Evolutionary conservation across 164 flowering plant species (phyloP).

Genomic region (Umbellularia californica): DNA sequence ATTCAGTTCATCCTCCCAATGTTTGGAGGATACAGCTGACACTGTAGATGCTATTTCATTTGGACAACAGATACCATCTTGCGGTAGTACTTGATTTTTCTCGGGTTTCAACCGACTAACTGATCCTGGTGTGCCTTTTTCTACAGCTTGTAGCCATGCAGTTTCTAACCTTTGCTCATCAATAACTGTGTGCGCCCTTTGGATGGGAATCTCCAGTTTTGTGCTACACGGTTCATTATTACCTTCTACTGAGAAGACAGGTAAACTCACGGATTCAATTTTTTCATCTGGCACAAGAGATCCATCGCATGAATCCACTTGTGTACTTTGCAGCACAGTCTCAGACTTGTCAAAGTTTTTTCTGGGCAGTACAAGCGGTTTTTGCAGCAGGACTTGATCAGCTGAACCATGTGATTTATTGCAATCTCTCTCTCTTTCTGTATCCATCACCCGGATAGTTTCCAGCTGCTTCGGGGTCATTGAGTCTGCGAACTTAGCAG

Average conservation of each 20-base stretch:
- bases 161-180: constrained; percentile 84
- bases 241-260: constrained; percentile 24
- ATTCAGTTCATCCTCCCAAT: constrained; percentile 60
- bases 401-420: constrained; percentile 13
- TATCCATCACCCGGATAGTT: constrained; percentile 10
- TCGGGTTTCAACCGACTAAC: constrained; percentile 62
- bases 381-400: constrained; percentile 18
- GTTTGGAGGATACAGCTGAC: constrained; percentile 38
- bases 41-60: constrained; percentile 30
- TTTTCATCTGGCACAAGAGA: constrained; percentile 20
- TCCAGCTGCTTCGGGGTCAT: constrained; percentile 23
- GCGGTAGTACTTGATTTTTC: constrained; percentile 87
- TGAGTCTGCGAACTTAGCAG: constrained; percentile 18
- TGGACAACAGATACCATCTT: constrained; percentile 45
- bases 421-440: constrained; percentile 20
- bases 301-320: constrained; percentile 16
- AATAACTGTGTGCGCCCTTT: constrained; percentile 69
- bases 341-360: constrained; percentile 30
- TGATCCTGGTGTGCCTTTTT: constrained; percentile 70
- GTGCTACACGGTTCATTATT: constrained; percentile 18
- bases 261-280: constrained; percentile 17
- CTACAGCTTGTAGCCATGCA: constrained; percentile 88
- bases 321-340: constrained; percentile 19
- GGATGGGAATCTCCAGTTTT: constrained; percentile 47
- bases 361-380: constrained; percentile 16